Evolutionary conservation across 2,329 filamentous ascomycete genomes (phyloP), one percentile per base, ranked within the genome.

Genomic region (Cyphellophora europaea): DNA sequence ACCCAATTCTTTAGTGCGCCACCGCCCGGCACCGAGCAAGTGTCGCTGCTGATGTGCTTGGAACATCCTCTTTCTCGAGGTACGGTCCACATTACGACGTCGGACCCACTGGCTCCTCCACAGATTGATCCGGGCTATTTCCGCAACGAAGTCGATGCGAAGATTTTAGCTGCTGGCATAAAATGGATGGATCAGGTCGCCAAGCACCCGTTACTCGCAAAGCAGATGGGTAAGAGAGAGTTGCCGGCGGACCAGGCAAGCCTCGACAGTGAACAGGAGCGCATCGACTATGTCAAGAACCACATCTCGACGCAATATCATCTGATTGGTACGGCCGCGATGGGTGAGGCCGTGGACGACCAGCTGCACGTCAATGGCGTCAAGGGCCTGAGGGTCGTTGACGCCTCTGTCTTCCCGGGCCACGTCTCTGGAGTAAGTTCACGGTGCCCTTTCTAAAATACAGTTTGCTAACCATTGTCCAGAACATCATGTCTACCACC

Each of bases 41-140:
- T 47, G 8, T 43, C 44, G 5, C 38, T 43, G 5, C 21, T 42
- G 14, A 41, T 41, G 32, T 45, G 38, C 23, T 35, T 48, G 3
- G 39, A 46, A 32, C 54, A 59, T 29, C 59, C 59, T 1, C 54
- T 69, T n/a, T 64, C 63, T 4, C 56, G 66, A 3, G 66, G 65
- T n/a, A 60, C 50, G 1, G 54, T 67, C 6, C 46, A 53, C 15
- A 58, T 67, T 14, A 52, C 41, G 5, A 62, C 60, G 0, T 44
- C 57, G 1, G 52, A 59, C 17, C 53, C 63, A 2, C 58, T 59
- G 25, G 49, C 55, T 3, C 49, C 54, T 2, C 61, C 64, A 3
- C 30, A 53, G 3, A 57, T 69, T 19, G 58, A 69, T 42, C 62
- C 62, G 1, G 54, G 59, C 2, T 65, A 63, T 11, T 47, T 57